Evolutionary conservation across 306 rosid genomes (phyloP), one percentile per base, ranked within the genome.

Genomic region (Calophaca sinica): DNA sequence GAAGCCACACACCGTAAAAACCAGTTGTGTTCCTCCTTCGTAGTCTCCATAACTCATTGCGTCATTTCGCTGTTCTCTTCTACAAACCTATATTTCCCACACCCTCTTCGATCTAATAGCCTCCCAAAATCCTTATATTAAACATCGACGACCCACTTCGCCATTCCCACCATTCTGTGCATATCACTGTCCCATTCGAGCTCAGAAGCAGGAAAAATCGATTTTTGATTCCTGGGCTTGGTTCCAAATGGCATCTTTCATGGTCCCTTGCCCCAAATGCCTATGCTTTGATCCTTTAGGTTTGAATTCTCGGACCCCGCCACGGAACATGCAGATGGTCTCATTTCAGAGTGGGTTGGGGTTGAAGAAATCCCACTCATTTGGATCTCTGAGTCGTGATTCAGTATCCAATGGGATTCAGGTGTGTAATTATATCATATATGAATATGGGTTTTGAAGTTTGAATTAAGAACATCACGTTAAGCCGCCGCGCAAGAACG

Each of bases 221-320:
- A 29, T 15, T 52, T 81, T 70, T 74, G 71, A 70, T 35, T 82
- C 54, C 73, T 73, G 74, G 75, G 82, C 3, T 80, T 64, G 4
- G 44, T 79, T 78, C 73, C 58, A 76, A 89, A 81, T 89, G 91
- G 83, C 88, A 26, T 85, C 94, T 10, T 89, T 80, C 69, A 82
- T 87, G 5, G 67, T 87, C 55, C 94, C 91, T 31, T 87, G 94
- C 68, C 80, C 89, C 45, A 89, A 87, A 70, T 72, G 83, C 63
- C 45, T 72, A 39, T 50, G 86, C 6, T 78, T 82, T 52, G 32
- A 69, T 49, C 84, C 32, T 72, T 76, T 82, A 20, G 85, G 84
- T 41, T 72, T 80, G 41, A 55, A 53, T 20, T 67, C 79, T n/a
- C 80, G 46, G 52, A 70, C 55, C 64, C 57, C 48, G 5, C 78